Base-by-base conservation (phyloP, 2,329 filamentous ascomycete genomes). In the Colletotrichum lindemuthianum region DNA sequence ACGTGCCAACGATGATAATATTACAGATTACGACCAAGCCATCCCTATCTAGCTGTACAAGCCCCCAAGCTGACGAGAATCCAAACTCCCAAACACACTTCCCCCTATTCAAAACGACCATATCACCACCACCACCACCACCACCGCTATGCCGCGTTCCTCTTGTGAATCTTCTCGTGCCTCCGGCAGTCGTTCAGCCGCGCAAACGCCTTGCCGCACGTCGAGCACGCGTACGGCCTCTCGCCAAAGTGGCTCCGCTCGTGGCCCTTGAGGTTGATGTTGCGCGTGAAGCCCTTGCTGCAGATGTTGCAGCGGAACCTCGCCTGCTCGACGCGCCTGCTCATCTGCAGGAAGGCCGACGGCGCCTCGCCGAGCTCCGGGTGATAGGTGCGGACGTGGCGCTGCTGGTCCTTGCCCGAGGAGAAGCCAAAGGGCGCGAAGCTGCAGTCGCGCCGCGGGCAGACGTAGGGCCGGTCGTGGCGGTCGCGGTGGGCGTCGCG, bases 381-480 rank as follows among this genome's bases (percentile, higher is more conserved):
- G 58, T 77, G 72, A 47, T 70, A 74, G 32, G 57, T 67, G 7
- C 67, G 63, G 10, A 74, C 63, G 61, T 78, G 76, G 11, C 60
- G 76, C 11, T 77, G 74, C 11, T 72, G 72, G 50, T 82, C 78
- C 40, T 75, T 76, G n/a, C 76, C 77, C 5, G 75, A 72, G 2
- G 71, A 69, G 68, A 81, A 83, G 1, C 81, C 81, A 48, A 77
- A 70, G 6, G 74, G 71, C 4, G 68, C 72, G 6, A 73, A 64
- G 3, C 70, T 66, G 56, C 81, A 82, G 2, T 71, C 70, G 2
- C 60, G 37, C 0, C 77, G 65, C 0, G 71, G 70, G 53, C 81
- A 83, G 10, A 70, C 72, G 59, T 73, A 81, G 0, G 80, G 79
- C 3, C 79, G 72, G 16, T 77, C 74, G 60, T 84, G 81, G 4